Conservation (phyloP, 106 monocot genomes). For the Hemerocallis citrina region DNA sequence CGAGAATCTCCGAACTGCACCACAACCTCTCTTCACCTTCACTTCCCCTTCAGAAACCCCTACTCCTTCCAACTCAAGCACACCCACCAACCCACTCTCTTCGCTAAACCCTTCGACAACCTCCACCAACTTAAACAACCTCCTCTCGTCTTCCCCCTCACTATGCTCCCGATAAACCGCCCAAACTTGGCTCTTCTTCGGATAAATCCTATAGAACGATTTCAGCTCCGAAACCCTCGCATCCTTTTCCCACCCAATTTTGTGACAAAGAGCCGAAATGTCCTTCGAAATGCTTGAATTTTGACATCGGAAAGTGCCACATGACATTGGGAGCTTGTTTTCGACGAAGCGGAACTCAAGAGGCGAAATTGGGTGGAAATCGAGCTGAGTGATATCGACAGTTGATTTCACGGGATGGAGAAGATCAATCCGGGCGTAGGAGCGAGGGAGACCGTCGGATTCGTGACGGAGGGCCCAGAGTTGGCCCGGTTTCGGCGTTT, state of each 20-base stretch:
- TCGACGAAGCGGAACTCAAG: neutral
- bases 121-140: neutral
- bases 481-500: neutral
- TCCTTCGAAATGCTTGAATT: neutral
- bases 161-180: no score
- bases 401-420: neutral
- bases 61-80: neutral
- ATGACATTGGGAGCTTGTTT: neutral
- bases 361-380: neutral
- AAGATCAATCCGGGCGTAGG: neutral
- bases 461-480: slow-evolving; percentile 1
- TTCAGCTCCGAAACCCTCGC: neutral
- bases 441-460: neutral
- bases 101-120: neutral
- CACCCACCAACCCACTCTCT: neutral
- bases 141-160: neutral
- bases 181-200: slow-evolving; percentile 3
- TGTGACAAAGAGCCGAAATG: neutral
- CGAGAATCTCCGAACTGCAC: neutral
- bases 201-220: neutral
- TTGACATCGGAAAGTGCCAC: neutral
- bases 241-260: neutral
- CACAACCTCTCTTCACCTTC: neutral
- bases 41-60: neutral
- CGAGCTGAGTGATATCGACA: neutral